A percentile compares a stretch with the other conserved stretches of the same genome.
Evolutionary conservation across 2,329 filamentous ascomycete species (phyloP).

Genomic region (Ascochyta fabae): DNA sequence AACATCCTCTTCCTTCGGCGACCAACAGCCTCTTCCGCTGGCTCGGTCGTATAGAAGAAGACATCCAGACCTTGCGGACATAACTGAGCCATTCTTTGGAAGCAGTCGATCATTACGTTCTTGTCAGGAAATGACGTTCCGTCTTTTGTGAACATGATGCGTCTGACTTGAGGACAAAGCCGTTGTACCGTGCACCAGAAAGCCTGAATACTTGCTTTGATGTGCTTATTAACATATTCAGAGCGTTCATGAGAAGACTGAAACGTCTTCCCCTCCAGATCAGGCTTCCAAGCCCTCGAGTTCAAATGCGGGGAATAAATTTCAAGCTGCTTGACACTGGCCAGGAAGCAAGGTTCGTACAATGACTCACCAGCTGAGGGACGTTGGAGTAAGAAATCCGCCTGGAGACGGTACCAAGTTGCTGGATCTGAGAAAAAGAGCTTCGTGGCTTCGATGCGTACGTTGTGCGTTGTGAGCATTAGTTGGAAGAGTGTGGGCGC

Average conservation of each 20-base stretch:
- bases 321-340: conserved; percentile 2
- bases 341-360: background rate
- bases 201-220: background rate
- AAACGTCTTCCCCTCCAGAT: too few relatives aligned
- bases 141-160: conserved; percentile 3
- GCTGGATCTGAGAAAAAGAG: conserved; percentile 14
- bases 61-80: background rate
- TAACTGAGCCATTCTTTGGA: background rate
- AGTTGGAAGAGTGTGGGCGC: conserved; percentile 21
- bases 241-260: too few relatives aligned
- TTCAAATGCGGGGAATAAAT: background rate
- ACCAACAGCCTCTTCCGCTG: too few relatives aligned
- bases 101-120: background rate
- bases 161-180: conserved; percentile 7
- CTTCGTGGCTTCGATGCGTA: conserved; percentile 14
- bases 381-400: background rate
- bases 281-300: too few relatives aligned
- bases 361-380: background rate
- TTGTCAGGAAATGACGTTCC: background rate
- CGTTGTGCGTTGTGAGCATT: conserved; percentile 16
- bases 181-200: conserved; percentile 6
- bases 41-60: too few relatives aligned
- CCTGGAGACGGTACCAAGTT: conserved; percentile 6
- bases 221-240: background rate
- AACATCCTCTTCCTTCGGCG: too few relatives aligned